These are phyloP conservation scores for Tricholoma sp. DNA, from an alignment of 768 basidiomycete genomes.

Conservation along the genomic window DNA sequence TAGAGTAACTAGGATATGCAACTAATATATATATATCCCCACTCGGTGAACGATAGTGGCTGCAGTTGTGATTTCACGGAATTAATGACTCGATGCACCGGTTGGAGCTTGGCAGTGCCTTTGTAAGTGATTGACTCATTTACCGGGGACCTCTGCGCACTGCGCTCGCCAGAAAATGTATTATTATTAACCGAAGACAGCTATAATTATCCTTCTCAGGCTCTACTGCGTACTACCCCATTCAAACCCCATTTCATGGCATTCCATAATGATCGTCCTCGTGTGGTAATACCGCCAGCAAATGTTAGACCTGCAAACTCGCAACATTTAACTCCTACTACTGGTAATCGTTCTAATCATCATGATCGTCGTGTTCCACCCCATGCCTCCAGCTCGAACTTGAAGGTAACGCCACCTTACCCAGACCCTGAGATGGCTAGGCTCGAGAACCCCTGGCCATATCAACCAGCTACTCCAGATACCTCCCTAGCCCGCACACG, in stretches of 20 bases:
- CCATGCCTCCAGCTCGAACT: constrained; percentile 17
- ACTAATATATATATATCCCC: background rate
- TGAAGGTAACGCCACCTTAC: constrained; percentile 18
- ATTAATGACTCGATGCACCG: too few species aligned
- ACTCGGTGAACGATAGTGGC: background rate
- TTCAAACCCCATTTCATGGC: background rate
- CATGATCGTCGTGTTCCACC: constrained; percentile 22
- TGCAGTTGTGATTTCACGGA: too few species aligned
- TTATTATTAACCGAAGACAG: too few species aligned
- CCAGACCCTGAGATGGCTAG: constrained; percentile 12
- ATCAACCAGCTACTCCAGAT: constrained; percentile 18
- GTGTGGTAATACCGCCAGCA: background rate
- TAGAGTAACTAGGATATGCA: too few species aligned
- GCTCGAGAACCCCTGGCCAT: constrained; percentile 30
- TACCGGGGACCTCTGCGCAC: too few species aligned
- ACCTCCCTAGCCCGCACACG: constrained; percentile 25
- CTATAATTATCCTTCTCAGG: too few species aligned
- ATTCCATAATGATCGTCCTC: background rate
- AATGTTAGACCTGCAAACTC: background rate
- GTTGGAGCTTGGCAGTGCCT: too few species aligned
- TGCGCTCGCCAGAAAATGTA: too few species aligned
- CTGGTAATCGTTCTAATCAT: constrained; percentile 2
- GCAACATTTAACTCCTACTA: too few species aligned
- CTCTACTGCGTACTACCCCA: too few species aligned
- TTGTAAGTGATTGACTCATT: too few species aligned